phyloP scores from a whole-genome alignment of 1,284 basidiomycete genomes.

The Pyrrhoderma lamaoense region DNA sequence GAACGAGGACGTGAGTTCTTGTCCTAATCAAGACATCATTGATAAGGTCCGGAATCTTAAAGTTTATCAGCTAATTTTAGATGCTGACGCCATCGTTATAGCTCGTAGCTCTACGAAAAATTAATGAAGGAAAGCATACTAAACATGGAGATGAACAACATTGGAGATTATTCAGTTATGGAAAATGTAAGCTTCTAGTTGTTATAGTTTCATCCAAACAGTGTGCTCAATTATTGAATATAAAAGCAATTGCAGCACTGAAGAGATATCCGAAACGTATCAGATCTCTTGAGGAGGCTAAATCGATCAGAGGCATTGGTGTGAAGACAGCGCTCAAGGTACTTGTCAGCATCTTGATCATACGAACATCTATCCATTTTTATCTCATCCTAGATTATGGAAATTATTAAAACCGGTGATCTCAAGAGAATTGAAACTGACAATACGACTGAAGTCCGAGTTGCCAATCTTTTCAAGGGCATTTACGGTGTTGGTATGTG shows the following conservation, averaged over 20 bases:
- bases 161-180: slow-evolving; percentile 56
- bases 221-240: neutral
- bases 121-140: slow-evolving; percentile 49
- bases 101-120: slow-evolving; percentile 53
- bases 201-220: neutral
- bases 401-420: slow-evolving; percentile 65
- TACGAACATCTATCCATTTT: neutral
- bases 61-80: neutral
- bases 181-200: slow-evolving; percentile 44
- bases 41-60: slow-evolving; percentile 42
- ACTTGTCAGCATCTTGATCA: slow-evolving; percentile 11
- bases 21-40: slow-evolving; percentile 59
- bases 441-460: slow-evolving; percentile 50
- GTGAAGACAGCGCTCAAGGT: slow-evolving; percentile 73
- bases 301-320: slow-evolving; percentile 59
- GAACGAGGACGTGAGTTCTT: slow-evolving; percentile 26
- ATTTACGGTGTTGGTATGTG: slow-evolving; percentile 79
- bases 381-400: slow-evolving; percentile 52
- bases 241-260: slow-evolving; percentile 48
- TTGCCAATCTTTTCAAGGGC: slow-evolving; percentile 55
- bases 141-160: slow-evolving; percentile 42
- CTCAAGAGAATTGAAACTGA: slow-evolving; percentile 56
- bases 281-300: slow-evolving; percentile 54
- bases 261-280: slow-evolving; percentile 55
- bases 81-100: slow-evolving; percentile 25